Conservation (phyloP, 2,329 filamentous ascomycete genomes). For the Colletotrichum brevisporum region DNA sequence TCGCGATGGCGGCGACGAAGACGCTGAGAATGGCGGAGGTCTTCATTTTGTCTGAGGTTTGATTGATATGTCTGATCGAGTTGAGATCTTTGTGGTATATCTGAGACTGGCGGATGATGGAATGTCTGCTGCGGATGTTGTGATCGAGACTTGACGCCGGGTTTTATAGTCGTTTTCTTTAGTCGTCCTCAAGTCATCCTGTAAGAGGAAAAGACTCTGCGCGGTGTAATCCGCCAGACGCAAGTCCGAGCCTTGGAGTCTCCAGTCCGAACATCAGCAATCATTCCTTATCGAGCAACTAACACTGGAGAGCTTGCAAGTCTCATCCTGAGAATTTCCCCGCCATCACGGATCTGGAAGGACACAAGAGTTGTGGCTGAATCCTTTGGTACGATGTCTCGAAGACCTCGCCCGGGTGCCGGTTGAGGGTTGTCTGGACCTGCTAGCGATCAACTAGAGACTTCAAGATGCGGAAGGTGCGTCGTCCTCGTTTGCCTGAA, state of each 20-base stretch:
- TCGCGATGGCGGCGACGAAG: not conserved
- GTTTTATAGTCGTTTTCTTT: no score
- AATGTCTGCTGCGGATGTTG: no score
- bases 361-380: not conserved
- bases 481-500: not conserved
- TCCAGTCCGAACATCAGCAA: no score
- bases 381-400: not conserved
- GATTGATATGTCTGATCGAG: not conserved
- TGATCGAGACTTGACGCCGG: no score
- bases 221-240: no score
- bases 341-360: conserved; percentile 1
- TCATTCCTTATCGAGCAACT: not conserved
- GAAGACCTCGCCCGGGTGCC: rapidly evolving
- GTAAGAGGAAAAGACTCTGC: no score
- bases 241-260: no score
- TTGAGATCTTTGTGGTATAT: no score
- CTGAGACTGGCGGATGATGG: no score
- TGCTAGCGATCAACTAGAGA: not conserved
- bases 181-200: no score
- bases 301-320: not conserved
- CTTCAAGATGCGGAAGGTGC: conserved; percentile 22
- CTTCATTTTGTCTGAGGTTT: not conserved
- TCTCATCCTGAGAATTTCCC: conserved; percentile 1
- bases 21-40: not conserved
- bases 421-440: not conserved